Evolutionary conservation across 345 rosid species (phyloP).

Genomic region (Citropsis articulata): DNA sequence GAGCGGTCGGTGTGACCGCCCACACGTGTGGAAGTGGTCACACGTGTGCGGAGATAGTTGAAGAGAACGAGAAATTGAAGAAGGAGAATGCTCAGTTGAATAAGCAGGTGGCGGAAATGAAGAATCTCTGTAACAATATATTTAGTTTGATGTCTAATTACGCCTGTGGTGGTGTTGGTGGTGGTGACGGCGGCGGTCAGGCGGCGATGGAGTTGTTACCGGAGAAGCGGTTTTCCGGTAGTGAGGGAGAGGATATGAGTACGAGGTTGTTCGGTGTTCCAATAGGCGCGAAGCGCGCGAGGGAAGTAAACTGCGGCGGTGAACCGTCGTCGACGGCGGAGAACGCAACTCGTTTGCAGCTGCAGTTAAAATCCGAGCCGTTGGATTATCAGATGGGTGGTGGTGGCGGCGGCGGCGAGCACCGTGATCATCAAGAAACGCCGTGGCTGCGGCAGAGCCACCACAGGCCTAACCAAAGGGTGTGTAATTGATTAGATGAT

Average conservation of each 20-base stretch:
- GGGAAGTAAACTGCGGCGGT: conserved; percentile 22
- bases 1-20: neutral
- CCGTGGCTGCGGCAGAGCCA: conserved; percentile 44
- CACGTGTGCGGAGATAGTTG: conserved; percentile 47
- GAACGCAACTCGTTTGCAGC: conserved; percentile 18
- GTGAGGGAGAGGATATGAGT: conserved; percentile 24
- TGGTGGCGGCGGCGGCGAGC: neutral
- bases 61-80: conserved; percentile 77
- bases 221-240: conserved; percentile 19
- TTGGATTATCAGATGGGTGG: conserved; percentile 30
- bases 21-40: conserved; percentile 26
- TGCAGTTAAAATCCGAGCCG: conserved; percentile 44
- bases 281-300: conserved; percentile 59
- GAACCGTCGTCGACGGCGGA: conserved; percentile 12
- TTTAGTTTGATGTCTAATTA: conserved; percentile 49
- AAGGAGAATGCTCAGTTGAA: conserved; percentile 59
- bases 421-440: conserved; percentile 21
- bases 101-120: conserved; percentile 68
- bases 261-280: conserved; percentile 71
- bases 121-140: conserved; percentile 58
- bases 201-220: conserved; percentile 37
- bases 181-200: conserved; percentile 17
- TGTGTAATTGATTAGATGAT: conserved; percentile 32
- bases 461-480: conserved; percentile 41
- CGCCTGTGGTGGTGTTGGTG: conserved; percentile 19